Conservation (phyloP, 2,329 filamentous ascomycete genomes). For the Calonectria pseudoreteaudii region DNA sequence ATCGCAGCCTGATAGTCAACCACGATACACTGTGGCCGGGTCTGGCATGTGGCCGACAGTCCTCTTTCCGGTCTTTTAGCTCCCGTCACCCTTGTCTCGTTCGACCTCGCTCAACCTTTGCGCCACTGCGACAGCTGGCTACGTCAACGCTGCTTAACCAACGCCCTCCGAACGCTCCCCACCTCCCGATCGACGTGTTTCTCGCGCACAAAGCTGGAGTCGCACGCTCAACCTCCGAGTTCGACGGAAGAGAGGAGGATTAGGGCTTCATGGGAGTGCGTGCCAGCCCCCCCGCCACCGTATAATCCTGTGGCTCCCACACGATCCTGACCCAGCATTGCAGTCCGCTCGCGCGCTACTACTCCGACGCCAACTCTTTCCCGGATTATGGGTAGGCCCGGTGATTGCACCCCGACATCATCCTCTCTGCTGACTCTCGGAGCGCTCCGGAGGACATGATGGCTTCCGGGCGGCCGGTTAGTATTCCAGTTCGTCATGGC, state of each 20-base stretch:
- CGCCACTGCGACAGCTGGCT: background rate
- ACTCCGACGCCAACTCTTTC: conserved; percentile 52
- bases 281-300: conserved; percentile 25
- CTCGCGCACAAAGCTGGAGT: conserved; percentile 44
- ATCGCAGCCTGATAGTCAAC: conserved; percentile 1
- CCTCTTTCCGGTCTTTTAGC: background rate
- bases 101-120: background rate
- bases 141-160: background rate
- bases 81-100: background rate
- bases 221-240: conserved; percentile 34
- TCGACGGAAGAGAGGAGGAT: conserved; percentile 37
- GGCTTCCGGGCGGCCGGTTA: conserved; percentile 39
- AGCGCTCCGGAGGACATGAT: conserved; percentile 42
- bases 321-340: conserved; percentile 23
- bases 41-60: conserved; percentile 5
- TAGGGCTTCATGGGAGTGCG: conserved; percentile 48
- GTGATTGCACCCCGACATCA: conserved; percentile 17
- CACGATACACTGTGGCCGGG: background rate
- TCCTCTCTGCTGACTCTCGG: conserved; percentile 35
- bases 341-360: conserved; percentile 50
- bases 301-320: conserved; percentile 10
- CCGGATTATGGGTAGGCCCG: conserved; percentile 56
- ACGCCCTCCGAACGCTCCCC: conserved; percentile 8
- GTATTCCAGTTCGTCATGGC: conserved; percentile 8
- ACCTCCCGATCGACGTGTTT: conserved; percentile 31